Conservation (phyloP, 108 stramenopile genomes). For the Cyclostephanos tholiformis region DNA sequence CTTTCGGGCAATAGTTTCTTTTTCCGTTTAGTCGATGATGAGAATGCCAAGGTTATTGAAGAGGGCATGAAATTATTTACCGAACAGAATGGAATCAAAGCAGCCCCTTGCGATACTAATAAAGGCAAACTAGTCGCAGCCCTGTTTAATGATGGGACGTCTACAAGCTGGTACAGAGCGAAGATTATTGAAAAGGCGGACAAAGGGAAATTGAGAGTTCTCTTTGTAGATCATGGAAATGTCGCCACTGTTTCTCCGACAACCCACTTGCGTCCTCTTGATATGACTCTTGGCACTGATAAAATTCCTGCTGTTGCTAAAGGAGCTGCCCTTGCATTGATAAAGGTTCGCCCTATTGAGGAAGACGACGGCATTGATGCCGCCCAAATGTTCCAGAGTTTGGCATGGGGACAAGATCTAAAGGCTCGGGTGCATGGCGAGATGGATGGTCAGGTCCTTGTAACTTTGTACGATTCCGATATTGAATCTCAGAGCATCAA, state of each 20-base stretch:
- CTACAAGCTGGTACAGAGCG: constrained; percentile 96
- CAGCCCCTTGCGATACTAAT: constrained; percentile 83
- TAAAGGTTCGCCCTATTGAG: constrained; percentile 66
- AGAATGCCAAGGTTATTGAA: constrained; percentile 74
- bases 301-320: constrained; percentile 83
- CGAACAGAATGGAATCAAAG: constrained; percentile 73
- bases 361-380: constrained; percentile 88
- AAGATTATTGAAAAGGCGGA: constrained; percentile 72
- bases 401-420: constrained; percentile 86
- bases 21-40: constrained; percentile 78
- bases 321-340: constrained; percentile 80
- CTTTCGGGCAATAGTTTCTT: constrained; percentile 91
- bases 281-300: constrained; percentile 71
- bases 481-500: constrained; percentile 67
- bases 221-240: constrained; percentile 98
- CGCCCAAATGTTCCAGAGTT: constrained; percentile 72
- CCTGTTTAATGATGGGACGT: constrained; percentile 94
- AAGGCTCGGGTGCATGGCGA: constrained; percentile 66
- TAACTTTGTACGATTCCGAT: constrained; percentile 57
- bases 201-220: constrained; percentile 70
- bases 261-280: constrained; percentile 86
- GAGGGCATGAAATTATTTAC: constrained; percentile 91
- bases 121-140: constrained; percentile 89
- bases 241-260: constrained; percentile 74
- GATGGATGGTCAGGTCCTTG: constrained; percentile 64